Conservation (phyloP, 192 early-diverging fungal species). For the Backusella westeae region DNA sequence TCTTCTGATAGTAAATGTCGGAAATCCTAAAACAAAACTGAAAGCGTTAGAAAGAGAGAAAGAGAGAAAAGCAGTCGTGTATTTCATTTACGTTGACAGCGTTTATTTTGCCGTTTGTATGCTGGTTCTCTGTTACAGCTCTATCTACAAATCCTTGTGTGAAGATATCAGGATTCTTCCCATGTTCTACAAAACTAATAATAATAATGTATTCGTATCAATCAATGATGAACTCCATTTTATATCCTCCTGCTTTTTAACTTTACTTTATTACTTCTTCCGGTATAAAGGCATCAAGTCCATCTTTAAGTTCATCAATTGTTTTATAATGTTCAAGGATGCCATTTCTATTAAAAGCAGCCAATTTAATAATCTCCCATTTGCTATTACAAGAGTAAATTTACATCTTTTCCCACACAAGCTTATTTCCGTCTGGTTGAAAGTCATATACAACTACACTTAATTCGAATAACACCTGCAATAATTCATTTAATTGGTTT, state of each 20-base stretch:
- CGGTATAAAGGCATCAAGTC: constrained; percentile 44
- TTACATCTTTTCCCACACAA: constrained; percentile 54
- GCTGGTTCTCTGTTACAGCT: constrained; percentile 53
- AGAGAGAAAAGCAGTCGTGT: background rate
- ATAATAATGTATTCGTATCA: background rate
- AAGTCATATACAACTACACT: constrained; percentile 57
- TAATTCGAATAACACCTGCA: constrained; percentile 48
- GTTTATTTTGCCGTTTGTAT: constrained; percentile 52
- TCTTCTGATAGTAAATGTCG: constrained; percentile 27
- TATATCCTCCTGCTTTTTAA: background rate
- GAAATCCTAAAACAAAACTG: constrained; percentile 19
- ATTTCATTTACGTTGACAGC: constrained; percentile 42
- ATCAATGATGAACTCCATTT: background rate
- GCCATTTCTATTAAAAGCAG: constrained; percentile 23
- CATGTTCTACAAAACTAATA: constrained; percentile 47
- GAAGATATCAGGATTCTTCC: constrained; percentile 52
- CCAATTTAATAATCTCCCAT: background rate
- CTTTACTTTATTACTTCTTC: constrained; percentile 52
- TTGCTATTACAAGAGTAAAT: background rate
- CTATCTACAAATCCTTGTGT: constrained; percentile 50
- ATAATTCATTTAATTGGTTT: constrained; percentile 45
- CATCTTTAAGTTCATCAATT: constrained; percentile 43
- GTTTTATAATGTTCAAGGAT: constrained; percentile 32
- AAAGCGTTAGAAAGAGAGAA: background rate
- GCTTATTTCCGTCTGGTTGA: constrained; percentile 43